Percentiles rank a stretch among this genome's conserved stretches.
phyloP scores from a whole-genome alignment of 2,329 filamentous ascomycete genomes.

The Cercospora janseana region DNA sequence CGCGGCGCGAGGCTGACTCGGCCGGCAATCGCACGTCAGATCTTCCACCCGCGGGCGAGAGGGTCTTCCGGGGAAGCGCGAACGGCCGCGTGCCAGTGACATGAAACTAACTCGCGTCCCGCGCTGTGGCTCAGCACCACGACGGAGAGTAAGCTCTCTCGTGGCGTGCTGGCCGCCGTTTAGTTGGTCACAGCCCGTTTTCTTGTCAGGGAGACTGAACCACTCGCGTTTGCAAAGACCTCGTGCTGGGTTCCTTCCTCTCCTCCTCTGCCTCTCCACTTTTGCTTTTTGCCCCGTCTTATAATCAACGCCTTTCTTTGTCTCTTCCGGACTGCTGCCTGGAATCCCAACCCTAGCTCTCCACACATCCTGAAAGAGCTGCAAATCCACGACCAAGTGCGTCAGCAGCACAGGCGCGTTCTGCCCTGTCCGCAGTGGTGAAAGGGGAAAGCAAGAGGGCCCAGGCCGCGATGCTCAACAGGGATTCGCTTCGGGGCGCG shows the following conservation, averaged over 20 bases:
- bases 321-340: no score
- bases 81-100: neutral
- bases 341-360: no score
- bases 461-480: slow-evolving; percentile 3
- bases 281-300: no score
- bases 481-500: slow-evolving; percentile 16
- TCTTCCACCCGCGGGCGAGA: neutral
- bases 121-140: neutral
- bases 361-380: no score
- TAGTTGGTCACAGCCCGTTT: no score
- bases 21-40: neutral
- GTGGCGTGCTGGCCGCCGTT: no score
- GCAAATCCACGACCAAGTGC: neutral
- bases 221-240: no score
- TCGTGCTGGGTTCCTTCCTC: no score
- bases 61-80: neutral
- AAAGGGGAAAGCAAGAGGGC: neutral
- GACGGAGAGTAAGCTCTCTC: slow-evolving; percentile 10
- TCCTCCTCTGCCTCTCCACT: no score
- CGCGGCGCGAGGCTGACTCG: neutral
- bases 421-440: neutral
- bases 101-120: neutral
- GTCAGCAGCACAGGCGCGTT: neutral
- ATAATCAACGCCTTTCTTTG: no score
- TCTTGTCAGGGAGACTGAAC: no score